Conservation (phyloP, 2,329 filamentous ascomycete species). For the Cryoendolithus antarcticus region DNA sequence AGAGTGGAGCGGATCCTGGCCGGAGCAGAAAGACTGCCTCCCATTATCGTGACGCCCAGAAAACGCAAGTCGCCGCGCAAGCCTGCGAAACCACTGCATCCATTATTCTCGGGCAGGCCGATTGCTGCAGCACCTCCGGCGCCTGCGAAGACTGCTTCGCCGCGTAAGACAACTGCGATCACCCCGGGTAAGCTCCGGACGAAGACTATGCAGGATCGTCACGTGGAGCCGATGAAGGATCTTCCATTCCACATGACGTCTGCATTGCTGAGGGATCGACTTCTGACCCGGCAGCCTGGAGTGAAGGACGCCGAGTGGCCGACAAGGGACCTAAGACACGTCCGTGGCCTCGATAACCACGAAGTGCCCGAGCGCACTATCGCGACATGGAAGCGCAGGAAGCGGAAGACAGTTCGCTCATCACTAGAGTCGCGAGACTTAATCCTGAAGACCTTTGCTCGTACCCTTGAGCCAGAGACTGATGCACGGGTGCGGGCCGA, state of each 20-base stretch:
- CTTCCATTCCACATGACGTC: constrained; percentile 12
- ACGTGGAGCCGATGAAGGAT: constrained; percentile 9
- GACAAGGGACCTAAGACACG: constrained; percentile 48
- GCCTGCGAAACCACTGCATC: constrained; percentile 39
- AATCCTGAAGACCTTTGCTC: constrained; percentile 11
- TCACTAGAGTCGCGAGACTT: constrained; percentile 16
- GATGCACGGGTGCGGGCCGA: constrained; percentile 13
- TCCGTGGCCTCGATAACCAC: constrained; percentile 36
- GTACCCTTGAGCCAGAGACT: constrained; percentile 11
- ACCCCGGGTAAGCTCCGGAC: constrained; percentile 35
- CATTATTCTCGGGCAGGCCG: constrained; percentile 54
- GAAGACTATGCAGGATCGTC: constrained; percentile 15
- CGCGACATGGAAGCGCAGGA: constrained; percentile 15
- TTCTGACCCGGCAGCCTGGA: constrained; percentile 49
- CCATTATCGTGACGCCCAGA: constrained; percentile 13
- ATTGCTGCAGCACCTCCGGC: constrained; percentile 17
- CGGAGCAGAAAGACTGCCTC: constrained; percentile 22
- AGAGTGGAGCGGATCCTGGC: constrained; percentile 52
- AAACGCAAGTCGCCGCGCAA: constrained; percentile 14
- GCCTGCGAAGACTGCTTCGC: constrained; percentile 13
- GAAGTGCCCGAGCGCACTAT: too few species aligned
- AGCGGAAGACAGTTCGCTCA: constrained; percentile 20
- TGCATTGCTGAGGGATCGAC: constrained; percentile 19
- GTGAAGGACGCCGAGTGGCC: constrained; percentile 61
- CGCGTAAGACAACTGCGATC: constrained; percentile 26